Conservation (phyloP, 108 stramenopile species). For the Skeletonema potamos region DNA sequence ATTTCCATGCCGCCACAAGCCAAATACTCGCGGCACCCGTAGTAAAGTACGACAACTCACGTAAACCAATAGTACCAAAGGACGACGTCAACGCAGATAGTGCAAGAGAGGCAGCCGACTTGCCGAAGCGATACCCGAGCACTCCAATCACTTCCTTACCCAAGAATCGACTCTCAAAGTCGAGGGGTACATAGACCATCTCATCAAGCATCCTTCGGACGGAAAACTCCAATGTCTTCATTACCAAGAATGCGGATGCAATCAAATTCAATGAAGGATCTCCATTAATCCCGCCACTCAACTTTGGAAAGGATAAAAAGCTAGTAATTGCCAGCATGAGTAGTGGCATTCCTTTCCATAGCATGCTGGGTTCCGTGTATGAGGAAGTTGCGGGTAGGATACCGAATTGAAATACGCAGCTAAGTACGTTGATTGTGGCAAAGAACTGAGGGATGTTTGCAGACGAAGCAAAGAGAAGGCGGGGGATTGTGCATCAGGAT, state of each 20-base stretch:
- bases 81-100: constrained; percentile 40
- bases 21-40: constrained; percentile 57
- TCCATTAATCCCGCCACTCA: background rate
- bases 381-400: constrained; percentile 60
- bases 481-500: background rate
- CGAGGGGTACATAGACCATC: constrained; percentile 82
- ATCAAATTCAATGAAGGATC: constrained; percentile 72
- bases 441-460: constrained; percentile 58
- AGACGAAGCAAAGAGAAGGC: background rate
- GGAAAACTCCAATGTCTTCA: constrained; percentile 88
- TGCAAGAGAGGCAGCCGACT: constrained; percentile 43
- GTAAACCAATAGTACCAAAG: constrained; percentile 57
- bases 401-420: constrained; percentile 71
- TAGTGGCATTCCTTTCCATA: constrained; percentile 72
- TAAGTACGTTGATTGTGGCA: constrained; percentile 59
- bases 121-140: constrained; percentile 57
- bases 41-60: constrained; percentile 64
- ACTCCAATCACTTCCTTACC: constrained; percentile 69
- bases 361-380: constrained; percentile 54
- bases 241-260: constrained; percentile 63
- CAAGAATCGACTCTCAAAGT: constrained; percentile 81
- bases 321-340: constrained; percentile 26
- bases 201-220: constrained; percentile 85
- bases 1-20: constrained; percentile 64
- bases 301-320: constrained; percentile 20